phyloP scores from a whole-genome alignment of 345 rosid genomes.

The Corymbia maculata region DNA sequence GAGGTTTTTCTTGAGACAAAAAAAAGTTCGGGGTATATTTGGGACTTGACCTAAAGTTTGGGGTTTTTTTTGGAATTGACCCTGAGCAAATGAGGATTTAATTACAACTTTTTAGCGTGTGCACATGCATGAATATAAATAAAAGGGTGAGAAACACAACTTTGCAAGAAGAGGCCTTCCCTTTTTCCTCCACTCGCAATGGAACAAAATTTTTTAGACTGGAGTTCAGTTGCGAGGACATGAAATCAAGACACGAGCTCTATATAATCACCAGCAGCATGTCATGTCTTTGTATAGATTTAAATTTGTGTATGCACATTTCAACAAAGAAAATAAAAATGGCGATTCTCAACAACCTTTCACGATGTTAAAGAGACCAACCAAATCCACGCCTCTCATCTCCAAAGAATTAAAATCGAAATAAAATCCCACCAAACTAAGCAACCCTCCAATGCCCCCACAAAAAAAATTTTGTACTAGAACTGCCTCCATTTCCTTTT shows the following conservation, averaged over 20 bases:
- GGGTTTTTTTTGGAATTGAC: too few species aligned
- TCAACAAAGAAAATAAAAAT: not conserved
- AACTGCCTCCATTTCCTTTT: not conserved
- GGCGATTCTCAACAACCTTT: not conserved
- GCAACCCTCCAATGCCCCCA: slow-evolving; percentile 21
- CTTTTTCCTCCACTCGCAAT: not conserved
- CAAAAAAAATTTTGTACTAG: not conserved
- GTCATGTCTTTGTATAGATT: not conserved
- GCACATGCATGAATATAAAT: not conserved
- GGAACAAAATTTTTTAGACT: not conserved
- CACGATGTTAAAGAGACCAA: not conserved
- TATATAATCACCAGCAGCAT: too few species aligned
- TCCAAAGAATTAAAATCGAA: too few species aligned
- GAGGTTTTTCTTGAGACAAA: too few species aligned
- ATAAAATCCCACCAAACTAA: slow-evolving; percentile 1
- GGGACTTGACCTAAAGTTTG: too few species aligned
- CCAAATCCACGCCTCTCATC: not conserved
- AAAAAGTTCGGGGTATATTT: too few species aligned
- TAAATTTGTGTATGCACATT: not conserved
- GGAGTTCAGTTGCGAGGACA: not conserved
- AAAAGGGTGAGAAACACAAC: not conserved
- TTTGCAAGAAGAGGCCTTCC: not conserved
- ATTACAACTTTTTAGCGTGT: not conserved
- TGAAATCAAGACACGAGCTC: not conserved
- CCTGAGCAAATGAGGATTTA: not conserved